These are phyloP conservation scores for Leccinum rimulosum DNA, from an alignment of 768 basidiomycete genomes.

Conservation along the genomic window DNA sequence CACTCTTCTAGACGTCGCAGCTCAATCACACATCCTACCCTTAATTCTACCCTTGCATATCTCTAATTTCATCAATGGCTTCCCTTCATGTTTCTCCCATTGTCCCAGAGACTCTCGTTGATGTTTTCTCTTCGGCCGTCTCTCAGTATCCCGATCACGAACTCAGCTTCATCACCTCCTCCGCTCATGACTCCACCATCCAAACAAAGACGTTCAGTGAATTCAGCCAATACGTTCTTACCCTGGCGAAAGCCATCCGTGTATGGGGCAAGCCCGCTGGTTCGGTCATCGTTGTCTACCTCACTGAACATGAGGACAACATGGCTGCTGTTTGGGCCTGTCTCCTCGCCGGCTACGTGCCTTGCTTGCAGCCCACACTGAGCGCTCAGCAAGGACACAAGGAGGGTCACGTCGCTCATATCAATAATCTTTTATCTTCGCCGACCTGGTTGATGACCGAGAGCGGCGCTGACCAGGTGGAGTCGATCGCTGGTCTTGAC, in stretches of 20 bases:
- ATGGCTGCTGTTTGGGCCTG: constrained; percentile 33
- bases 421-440: too few relatives aligned
- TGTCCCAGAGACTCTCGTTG: constrained; percentile 18
- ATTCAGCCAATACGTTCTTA: constrained; percentile 16
- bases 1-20: constrained; percentile 3
- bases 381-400: too few relatives aligned
- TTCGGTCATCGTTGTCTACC: constrained; percentile 12
- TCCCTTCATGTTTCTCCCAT: constrained; percentile 8
- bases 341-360: constrained; percentile 21
- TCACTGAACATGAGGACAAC: constrained; percentile 30
- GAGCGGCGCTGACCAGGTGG: too few relatives aligned
- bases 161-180: constrained; percentile 24
- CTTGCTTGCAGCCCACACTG: too few relatives aligned
- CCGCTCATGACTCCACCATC: constrained; percentile 12
- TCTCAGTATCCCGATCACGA: constrained; percentile 22
- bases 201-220: constrained; percentile 24
- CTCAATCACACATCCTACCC: neutral
- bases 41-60: neutral
- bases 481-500: too few relatives aligned
- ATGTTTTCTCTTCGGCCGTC: constrained; percentile 22
- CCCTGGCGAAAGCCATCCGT: constrained; percentile 22
- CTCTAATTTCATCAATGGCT: constrained; percentile 10
- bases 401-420: too few relatives aligned
- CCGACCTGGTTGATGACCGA: too few relatives aligned
- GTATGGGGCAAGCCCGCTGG: constrained; percentile 27